Base-by-base conservation (phyloP, 2,329 filamentous ascomycete genomes). In the Tolypocladium sp. region DNA sequence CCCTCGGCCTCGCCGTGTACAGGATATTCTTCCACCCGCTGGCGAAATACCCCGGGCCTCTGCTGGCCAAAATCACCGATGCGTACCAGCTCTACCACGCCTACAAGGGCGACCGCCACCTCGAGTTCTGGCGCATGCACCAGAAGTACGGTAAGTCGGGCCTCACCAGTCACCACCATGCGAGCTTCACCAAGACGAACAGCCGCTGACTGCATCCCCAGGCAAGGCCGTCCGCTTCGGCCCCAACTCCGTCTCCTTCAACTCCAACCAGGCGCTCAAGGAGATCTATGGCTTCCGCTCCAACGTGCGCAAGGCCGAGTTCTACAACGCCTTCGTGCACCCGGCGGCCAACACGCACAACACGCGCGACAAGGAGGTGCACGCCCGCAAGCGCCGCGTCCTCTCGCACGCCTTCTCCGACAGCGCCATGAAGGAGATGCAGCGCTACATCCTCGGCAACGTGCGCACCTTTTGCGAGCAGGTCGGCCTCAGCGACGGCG, bases 211-310 rank as follows among this genome's bases (percentile, higher is more conserved):
- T 4, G 25, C 13, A 6, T 4, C 15, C 46, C 12, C 25, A 85
- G 83, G 84, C 65, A 76, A 78, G n/a, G 71, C 85, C 56, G 88
- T 93, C n/a, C 88, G 91, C 35, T 90, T 88, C 64, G 89, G 88
- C 0, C 91, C 91, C 52, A 91, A 91, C 71, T 84, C 83, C 61
- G 76, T 96, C 49, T 90, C 87, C 1, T 84, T 95, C 76, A 93
- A 94, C 78, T 87, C 85, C 58, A 82, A 82, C 61, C 80, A 81
- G 9, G 87, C 88, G 1, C 76, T 90, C 60, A 84, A 84, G 69
- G 81, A 85, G 22, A 87, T 89, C 62, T 86, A 88, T 72, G 83
- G 85, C 63, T 84, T 85, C 75, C 77, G 78, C 55, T 72, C 82
- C 69, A 86, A 86, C 61, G 83, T 87, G 37, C 76, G 80, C 71